Base-by-base conservation (phyloP, 1,284 basidiomycete species). In the Xanthoconium separans region DNA sequence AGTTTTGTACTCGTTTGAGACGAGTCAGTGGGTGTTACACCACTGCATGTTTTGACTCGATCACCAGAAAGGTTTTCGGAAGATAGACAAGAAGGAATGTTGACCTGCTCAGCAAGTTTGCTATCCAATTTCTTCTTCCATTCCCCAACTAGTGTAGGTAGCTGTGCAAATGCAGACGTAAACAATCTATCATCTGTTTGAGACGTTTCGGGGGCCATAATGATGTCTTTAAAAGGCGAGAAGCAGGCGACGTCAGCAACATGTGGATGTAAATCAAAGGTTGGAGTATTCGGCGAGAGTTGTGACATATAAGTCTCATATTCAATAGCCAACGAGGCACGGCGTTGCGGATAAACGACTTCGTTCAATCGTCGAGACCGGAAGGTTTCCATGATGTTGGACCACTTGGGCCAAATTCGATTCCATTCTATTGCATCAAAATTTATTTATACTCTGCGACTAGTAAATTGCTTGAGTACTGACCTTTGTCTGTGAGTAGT, bases 261-360 rank as follows among this genome's bases (percentile, higher is more conserved):
- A 12, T 33, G 39, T 12, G 55, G 56, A 39, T 66, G 53, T n/a
- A 70, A 33, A 29, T 51, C 57, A 24, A 55, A 29, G 3, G 40
- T 30, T 18, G 51, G 53, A 13, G 53, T 29, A 42, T 54, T 13
- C n/a, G 0, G 22, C 22, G 22, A 22, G 22, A 4, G 7, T n/a
- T 18, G 36, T 8, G 36, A n/a, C 36, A 37, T 9, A 4, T 18
- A 37, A 18, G 9, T 11, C 36, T 37, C 36, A 10, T 37, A 37
- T 37, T 37, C 36, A 10, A 11, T 37, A n/a, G 36, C 9, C 36
- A 37, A 37, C 15, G n/a, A 37, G 36, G 4, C 4, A n/a, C 9
- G 36, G n/a, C 36, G 36, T 4, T 18, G n/a, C 9, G 36, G 36
- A 13, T 37, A 37, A n/a, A 37, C 36, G n/a, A 18, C 36, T 10